Evolutionary conservation across 169 alveolate species (phyloP).

Genomic region (Perkinsus olseni): DNA sequence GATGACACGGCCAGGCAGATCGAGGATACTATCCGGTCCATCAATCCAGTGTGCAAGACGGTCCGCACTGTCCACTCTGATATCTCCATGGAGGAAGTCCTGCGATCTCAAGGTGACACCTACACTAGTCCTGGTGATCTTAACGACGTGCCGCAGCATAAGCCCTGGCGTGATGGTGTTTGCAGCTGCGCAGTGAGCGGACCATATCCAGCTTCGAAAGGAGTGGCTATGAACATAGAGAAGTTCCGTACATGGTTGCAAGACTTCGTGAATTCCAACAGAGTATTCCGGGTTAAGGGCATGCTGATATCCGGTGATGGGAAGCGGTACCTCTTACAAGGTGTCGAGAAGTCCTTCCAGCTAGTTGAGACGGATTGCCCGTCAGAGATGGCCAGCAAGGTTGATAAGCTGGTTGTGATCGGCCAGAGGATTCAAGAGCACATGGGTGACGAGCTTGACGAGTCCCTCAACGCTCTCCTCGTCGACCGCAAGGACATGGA

Average conservation of each 20-base stretch:
- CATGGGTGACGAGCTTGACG: not conserved
- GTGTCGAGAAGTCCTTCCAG: not conserved
- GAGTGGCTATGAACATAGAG: not conserved
- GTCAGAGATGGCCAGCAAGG: not conserved
- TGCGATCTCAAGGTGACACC: not conserved
- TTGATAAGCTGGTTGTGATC: not conserved
- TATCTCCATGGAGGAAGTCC: not conserved
- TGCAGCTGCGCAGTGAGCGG: not conserved
- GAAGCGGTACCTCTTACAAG: not conserved
- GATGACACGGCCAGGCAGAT: not conserved
- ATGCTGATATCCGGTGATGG: not conserved
- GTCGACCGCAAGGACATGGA: not conserved
- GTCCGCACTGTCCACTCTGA: not conserved
- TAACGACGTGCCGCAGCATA: not conserved
- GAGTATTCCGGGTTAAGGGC: not conserved
- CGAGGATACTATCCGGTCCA: not conserved
- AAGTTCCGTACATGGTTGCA: not conserved
- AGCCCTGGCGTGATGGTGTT: not conserved
- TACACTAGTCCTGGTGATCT: not conserved
- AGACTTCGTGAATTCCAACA: not conserved
- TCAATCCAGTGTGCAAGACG: not conserved
- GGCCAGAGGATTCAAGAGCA: not conserved
- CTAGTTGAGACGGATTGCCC: not conserved
- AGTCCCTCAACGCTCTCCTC: not conserved
- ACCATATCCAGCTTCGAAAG: not conserved